Percentiles rank a stretch among this genome's conserved stretches.
Conservation (phyloP, 495 filamentous ascomycete species). For the Penicillium herquei region DNA sequence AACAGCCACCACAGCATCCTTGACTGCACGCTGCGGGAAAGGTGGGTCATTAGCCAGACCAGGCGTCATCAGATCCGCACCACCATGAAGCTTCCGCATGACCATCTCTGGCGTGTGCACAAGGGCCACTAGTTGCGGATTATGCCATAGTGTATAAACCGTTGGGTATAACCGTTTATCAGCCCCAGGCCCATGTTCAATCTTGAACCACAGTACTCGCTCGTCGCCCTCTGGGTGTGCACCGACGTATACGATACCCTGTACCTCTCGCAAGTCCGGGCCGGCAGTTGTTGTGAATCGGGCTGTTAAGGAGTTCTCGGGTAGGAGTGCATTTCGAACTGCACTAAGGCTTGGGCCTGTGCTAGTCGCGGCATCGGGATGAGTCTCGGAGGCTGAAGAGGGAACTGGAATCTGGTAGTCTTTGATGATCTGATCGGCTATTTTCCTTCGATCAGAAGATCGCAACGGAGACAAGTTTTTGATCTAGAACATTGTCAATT, state of each 20-base stretch:
- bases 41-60: constrained; percentile 68
- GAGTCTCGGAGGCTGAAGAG: constrained; percentile 30
- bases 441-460: constrained; percentile 68
- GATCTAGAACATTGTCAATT: constrained; percentile 44
- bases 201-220: constrained; percentile 67
- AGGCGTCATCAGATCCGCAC: constrained; percentile 75
- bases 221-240: constrained; percentile 55
- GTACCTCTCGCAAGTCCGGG: constrained; percentile 60
- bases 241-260: constrained; percentile 66
- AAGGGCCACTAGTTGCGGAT: constrained; percentile 59
- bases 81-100: constrained; percentile 60
- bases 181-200: constrained; percentile 55
- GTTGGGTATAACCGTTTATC: constrained; percentile 60
- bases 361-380: constrained; percentile 30
- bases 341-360: constrained; percentile 46
- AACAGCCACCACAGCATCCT: constrained; percentile 64
- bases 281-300: constrained; percentile 70
- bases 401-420: constrained; percentile 56
- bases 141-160: constrained; percentile 68
- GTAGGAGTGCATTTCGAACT: constrained; percentile 62
- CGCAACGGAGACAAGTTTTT: constrained; percentile 68
- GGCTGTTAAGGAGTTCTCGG: constrained; percentile 62
- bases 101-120: constrained; percentile 63
- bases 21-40: constrained; percentile 60
- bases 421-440: constrained; percentile 68